These are phyloP conservation scores for Solanum pinnatisectum DNA, from an alignment of 257 asterid species.

Conservation along the genomic window DNA sequence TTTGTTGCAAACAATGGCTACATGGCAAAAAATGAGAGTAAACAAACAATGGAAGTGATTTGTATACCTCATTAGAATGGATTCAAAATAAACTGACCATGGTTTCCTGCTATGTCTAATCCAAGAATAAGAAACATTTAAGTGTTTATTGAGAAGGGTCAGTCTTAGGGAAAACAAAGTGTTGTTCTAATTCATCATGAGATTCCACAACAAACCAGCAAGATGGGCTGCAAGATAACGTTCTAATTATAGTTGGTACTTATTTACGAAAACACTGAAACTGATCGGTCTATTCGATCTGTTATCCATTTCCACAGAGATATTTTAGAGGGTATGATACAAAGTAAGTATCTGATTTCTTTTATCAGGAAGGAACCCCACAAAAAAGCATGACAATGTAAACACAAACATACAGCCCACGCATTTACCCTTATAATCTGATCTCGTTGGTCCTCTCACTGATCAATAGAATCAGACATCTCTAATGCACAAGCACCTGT, in stretches of 20 bases:
- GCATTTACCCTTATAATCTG: not conserved
- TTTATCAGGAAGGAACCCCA: not conserved
- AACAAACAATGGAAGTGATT: not conserved
- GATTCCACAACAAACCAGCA: constrained; percentile 40
- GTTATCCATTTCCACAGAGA: not conserved
- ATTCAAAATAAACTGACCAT: constrained; percentile 16
- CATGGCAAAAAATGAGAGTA: not conserved
- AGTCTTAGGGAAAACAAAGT: not conserved
- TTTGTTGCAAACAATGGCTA: not conserved
- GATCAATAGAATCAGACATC: not conserved
- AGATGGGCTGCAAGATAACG: constrained; percentile 63
- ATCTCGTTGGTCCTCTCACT: not conserved
- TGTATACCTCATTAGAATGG: not conserved
- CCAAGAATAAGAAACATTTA: constrained; percentile 4
- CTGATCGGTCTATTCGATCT: constrained; percentile 80
- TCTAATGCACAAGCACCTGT: not conserved
- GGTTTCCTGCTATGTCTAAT: constrained; percentile 39
- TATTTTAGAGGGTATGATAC: not conserved
- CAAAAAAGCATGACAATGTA: not conserved
- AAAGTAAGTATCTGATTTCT: not conserved
- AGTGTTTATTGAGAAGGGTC: not conserved
- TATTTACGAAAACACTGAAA: constrained; percentile 38
- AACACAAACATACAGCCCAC: not conserved
- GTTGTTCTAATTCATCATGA: not conserved
- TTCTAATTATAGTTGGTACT: constrained; percentile 64